These are phyloP conservation scores for Podospora comata DNA, from an alignment of 495 filamentous ascomycete genomes.

Conservation along the genomic window DNA sequence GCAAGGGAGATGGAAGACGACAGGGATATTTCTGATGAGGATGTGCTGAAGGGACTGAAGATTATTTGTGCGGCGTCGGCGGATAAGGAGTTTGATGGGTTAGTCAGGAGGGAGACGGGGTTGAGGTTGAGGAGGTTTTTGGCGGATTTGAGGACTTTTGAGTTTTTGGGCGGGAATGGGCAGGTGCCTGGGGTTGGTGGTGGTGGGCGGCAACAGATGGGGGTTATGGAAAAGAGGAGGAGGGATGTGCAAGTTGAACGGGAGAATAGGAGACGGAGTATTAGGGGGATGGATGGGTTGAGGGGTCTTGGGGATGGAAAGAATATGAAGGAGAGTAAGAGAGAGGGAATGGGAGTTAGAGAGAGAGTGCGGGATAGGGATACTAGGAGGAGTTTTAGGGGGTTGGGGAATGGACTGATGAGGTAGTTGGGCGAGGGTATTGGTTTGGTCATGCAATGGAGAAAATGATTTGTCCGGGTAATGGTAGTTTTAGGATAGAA, in stretches of 20 bases:
- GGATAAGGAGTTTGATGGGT: conserved; percentile 43
- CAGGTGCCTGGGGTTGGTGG: neutral
- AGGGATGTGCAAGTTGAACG: conserved; percentile 8
- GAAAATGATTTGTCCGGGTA: too few relatives aligned
- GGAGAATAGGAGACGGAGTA: conserved; percentile 7
- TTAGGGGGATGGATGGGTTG: neutral
- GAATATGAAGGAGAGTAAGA: neutral
- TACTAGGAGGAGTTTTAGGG: neutral
- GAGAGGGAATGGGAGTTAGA: neutral
- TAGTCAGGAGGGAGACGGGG: conserved; percentile 45
- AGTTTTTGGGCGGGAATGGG: conserved; percentile 30
- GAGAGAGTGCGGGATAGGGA: neutral
- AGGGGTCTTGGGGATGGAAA: neutral
- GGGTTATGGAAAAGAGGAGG: neutral
- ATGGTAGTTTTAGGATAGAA: neutral
- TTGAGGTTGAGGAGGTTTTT: conserved; percentile 46
- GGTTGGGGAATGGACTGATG: neutral
- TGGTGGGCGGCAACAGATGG: neutral
- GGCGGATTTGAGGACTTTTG: conserved; percentile 46
- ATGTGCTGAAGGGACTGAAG: conserved; percentile 48
- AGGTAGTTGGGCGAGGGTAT: neutral
- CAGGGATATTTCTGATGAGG: conserved; percentile 36
- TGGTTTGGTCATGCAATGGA: neutral
- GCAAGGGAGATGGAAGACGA: conserved; percentile 28
- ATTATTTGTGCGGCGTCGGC: conserved; percentile 49